Conservation (phyloP, 2,329 filamentous ascomycete species). For the Colletotrichum neosansevieriae region DNA sequence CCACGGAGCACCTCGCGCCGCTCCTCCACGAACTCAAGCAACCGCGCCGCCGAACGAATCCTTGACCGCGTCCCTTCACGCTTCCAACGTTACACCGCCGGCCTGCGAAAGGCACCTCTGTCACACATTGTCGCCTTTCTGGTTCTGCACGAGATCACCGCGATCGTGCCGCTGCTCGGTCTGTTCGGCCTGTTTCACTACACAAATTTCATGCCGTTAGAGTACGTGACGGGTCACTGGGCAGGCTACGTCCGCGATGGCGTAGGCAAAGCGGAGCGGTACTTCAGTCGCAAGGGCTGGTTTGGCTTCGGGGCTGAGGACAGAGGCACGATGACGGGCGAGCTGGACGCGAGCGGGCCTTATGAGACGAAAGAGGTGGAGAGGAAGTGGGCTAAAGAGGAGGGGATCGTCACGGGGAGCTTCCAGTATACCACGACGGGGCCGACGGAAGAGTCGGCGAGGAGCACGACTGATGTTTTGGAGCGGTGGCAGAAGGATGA, state of each 20-base stretch:
- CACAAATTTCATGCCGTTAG: conserved; percentile 76
- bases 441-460: conserved; percentile 48
- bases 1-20: not conserved
- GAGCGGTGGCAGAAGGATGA: conserved; percentile 55
- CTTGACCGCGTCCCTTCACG: conserved; percentile 71
- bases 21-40: conserved; percentile 44
- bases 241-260: conserved; percentile 69
- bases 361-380: conserved; percentile 42
- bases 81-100: conserved; percentile 76
- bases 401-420: conserved; percentile 44
- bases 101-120: conserved; percentile 80
- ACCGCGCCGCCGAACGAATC: conserved; percentile 55
- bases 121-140: conserved; percentile 89
- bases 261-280: conserved; percentile 80
- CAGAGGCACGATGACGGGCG: conserved; percentile 46
- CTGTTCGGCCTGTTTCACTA: conserved; percentile 86
- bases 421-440: conserved; percentile 42
- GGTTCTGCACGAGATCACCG: conserved; percentile 91
- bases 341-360: conserved; percentile 39
- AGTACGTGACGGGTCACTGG: conserved; percentile 63
- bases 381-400: conserved; percentile 44
- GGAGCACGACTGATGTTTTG: conserved; percentile 48
- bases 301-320: conserved; percentile 68
- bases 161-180: conserved; percentile 81
- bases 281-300: conserved; percentile 85